These are phyloP conservation scores for Puccinia hordei DNA, from an alignment of 1,284 basidiomycete species.

Conservation along the genomic window DNA sequence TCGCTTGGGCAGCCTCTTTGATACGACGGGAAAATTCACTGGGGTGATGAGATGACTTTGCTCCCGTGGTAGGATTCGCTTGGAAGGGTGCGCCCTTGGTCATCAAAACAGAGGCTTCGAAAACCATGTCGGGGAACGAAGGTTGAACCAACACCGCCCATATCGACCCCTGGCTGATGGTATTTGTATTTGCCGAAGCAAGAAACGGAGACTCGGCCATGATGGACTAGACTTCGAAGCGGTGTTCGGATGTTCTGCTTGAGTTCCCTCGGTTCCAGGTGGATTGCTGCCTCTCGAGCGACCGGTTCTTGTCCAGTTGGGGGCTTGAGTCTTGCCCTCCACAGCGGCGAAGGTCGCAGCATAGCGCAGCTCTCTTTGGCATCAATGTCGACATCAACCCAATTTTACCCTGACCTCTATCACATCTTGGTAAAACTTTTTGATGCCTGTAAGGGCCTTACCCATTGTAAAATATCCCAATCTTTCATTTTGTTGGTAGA, in stretches of 20 bases:
- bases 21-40: conserved; percentile 44
- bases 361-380: too few species aligned
- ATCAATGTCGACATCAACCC: too few species aligned
- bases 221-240: not conserved
- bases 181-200: conserved; percentile 34
- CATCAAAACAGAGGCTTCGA: conserved; percentile 41
- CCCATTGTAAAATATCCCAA: too few species aligned
- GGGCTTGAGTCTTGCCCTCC: not conserved
- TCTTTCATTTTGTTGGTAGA: too few species aligned
- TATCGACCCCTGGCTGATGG: conserved; percentile 40
- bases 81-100: conserved; percentile 37
- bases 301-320: not conserved
- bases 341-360: too few species aligned
- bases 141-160: conserved; percentile 45
- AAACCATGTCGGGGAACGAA: conserved; percentile 47
- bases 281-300: not conserved
- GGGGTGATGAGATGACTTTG: conserved; percentile 23
- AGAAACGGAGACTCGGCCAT: conserved; percentile 44
- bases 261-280: not conserved
- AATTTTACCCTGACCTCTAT: too few species aligned
- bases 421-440: too few species aligned
- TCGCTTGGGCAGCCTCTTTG: conserved; percentile 37
- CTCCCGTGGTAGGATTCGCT: conserved; percentile 15
- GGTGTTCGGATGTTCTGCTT: not conserved
- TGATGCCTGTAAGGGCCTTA: too few species aligned